phyloP scores from a whole-genome alignment of 345 rosid genomes.

The Gossypium ekmanianum region DNA sequence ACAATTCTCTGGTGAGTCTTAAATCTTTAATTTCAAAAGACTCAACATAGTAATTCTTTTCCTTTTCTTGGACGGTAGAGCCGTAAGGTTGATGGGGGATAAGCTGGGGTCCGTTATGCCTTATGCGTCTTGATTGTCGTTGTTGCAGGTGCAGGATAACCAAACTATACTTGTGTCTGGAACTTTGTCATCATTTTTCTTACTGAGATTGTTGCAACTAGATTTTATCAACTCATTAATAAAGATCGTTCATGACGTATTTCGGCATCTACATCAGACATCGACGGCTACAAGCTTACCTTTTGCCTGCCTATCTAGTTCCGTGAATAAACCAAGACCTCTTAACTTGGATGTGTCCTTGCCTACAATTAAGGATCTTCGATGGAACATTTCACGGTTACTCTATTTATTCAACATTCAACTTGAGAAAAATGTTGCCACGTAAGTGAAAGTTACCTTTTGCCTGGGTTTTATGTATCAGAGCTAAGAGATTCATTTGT shows the following conservation, averaged over 20 bases:
- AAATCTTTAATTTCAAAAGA: constrained; percentile 15
- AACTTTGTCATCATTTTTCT: constrained; percentile 38
- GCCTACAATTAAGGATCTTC: constrained; percentile 68
- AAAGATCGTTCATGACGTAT: constrained; percentile 33
- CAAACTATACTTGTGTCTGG: constrained; percentile 34
- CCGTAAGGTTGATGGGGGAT: too few species aligned
- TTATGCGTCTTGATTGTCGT: constrained; percentile 19
- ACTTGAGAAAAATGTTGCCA: constrained; percentile 85
- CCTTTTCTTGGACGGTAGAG: background rate
- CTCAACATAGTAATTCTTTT: background rate
- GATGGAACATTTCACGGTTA: constrained; percentile 67
- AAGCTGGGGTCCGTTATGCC: background rate
- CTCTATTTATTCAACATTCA: constrained; percentile 81
- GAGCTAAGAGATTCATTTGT: constrained; percentile 17
- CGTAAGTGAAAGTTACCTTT: constrained; percentile 52
- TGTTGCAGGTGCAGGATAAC: constrained; percentile 44
- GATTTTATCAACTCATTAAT: constrained; percentile 25
- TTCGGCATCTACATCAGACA: constrained; percentile 34
- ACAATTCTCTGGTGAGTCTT: constrained; percentile 37
- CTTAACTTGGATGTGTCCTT: constrained; percentile 67
- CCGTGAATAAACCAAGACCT: constrained; percentile 72
- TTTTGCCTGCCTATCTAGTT: constrained; percentile 78
- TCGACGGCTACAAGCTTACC: constrained; percentile 33
- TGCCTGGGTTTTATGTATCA: constrained; percentile 2
- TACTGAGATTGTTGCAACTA: constrained; percentile 34